These are phyloP conservation scores for Cinnamomum micranthum DNA, from an alignment of 164 flowering plant genomes.

Conservation along the genomic window DNA sequence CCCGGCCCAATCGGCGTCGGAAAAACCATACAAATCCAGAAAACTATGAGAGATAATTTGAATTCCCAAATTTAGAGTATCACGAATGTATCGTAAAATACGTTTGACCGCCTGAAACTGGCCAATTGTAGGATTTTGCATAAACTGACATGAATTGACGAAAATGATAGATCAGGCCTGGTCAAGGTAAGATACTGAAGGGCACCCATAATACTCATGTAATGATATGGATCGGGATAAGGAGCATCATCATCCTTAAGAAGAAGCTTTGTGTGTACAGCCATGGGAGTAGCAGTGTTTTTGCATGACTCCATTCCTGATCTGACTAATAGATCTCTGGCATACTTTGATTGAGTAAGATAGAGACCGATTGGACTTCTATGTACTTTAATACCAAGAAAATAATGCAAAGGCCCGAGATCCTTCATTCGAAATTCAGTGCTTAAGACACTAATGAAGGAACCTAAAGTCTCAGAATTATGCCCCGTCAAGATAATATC, in stretches of 20 bases:
- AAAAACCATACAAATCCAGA: background rate
- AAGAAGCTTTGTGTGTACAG: too few relatives aligned
- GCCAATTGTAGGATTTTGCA: too few relatives aligned
- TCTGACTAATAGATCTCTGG: background rate
- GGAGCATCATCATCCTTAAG: background rate
- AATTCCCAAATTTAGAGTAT: background rate
- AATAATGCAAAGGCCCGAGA: background rate
- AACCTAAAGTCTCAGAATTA: too few relatives aligned
- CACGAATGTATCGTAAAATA: background rate
- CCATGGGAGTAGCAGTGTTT: background rate
- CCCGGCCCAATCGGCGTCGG: background rate
- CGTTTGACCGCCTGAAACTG: background rate
- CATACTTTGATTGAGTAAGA: background rate
- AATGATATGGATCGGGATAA: background rate
- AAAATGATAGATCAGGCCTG: too few relatives aligned
- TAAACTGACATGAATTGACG: too few relatives aligned
- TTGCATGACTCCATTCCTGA: background rate
- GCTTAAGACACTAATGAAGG: too few relatives aligned
- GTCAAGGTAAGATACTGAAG: too few relatives aligned
- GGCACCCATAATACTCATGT: background rate
- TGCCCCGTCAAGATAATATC: too few relatives aligned
- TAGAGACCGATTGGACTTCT: background rate
- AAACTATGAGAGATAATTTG: background rate
- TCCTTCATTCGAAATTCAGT: too few relatives aligned
- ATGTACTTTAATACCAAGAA: background rate